phyloP scores from a whole-genome alignment of 2,329 filamentous ascomycete species.

The Parascedosporium putredinis region DNA sequence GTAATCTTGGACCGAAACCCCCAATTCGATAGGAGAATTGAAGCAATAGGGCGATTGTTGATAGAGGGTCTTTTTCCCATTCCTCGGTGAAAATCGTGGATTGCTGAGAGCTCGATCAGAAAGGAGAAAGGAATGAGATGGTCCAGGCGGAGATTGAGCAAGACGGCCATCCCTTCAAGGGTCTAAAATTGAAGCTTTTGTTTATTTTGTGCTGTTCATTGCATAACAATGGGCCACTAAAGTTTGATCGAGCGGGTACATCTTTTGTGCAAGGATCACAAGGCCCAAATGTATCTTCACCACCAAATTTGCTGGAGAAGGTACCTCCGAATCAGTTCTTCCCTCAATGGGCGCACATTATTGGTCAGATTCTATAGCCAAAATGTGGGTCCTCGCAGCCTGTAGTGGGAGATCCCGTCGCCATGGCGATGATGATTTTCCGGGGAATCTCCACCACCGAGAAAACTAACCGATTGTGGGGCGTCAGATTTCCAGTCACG shows the following conservation, averaged over 20 bases:
- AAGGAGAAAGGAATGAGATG: background rate
- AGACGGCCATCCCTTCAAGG: background rate
- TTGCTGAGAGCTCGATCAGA: background rate
- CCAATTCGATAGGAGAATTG: too few relatives aligned
- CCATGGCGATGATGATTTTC: constrained; percentile 7
- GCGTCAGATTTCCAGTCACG: background rate
- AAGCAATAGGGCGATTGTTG: too few relatives aligned
- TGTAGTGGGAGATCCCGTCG: background rate
- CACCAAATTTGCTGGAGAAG: background rate
- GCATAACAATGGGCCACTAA: background rate
- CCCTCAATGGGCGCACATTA: background rate
- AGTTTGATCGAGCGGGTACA: too few relatives aligned
- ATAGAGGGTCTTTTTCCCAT: background rate
- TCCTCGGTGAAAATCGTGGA: background rate
- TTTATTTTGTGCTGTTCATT: constrained; percentile 7
- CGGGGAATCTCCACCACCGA: constrained; percentile 4
- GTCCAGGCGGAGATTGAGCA: background rate
- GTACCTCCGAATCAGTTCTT: background rate
- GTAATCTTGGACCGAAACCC: background rate
- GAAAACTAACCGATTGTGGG: constrained; percentile 1
- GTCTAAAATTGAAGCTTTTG: constrained; percentile 3
- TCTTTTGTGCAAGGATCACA: too few relatives aligned
- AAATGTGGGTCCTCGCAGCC: background rate
- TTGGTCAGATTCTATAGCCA: background rate
- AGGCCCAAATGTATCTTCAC: background rate